phyloP scores from a whole-genome alignment of 2,329 filamentous ascomycete genomes.

The Colletotrichum noveboracense region DNA sequence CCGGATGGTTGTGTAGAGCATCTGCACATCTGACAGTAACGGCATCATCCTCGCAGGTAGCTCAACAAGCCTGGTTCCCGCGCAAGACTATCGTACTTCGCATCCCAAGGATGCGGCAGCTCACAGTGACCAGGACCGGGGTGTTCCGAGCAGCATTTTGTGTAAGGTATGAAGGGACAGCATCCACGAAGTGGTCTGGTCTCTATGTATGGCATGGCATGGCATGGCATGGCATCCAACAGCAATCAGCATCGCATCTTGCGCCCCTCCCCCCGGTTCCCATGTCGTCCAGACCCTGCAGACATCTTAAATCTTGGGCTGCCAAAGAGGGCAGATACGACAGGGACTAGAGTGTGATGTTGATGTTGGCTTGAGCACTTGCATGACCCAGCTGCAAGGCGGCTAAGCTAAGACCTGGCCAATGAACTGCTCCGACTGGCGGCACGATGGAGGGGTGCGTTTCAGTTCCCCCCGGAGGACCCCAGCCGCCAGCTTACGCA shows the following conservation, averaged over 20 bases:
- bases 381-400: conserved; percentile 25
- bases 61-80: not conserved
- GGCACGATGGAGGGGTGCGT: conserved; percentile 14
- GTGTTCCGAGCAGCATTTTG: not conserved
- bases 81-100: not conserved
- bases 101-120: not conserved
- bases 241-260: conserved; percentile 3
- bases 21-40: not conserved
- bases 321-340: conserved; percentile 9
- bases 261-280: not conserved
- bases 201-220: not conserved
- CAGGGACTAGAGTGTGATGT: conserved; percentile 15
- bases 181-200: not conserved
- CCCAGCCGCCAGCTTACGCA: not conserved
- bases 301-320: conserved; percentile 19
- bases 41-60: not conserved
- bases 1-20: not conserved
- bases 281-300: conserved; percentile 23
- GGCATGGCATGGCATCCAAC: not conserved
- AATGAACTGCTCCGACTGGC: conserved; percentile 1
- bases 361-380: conserved; percentile 23
- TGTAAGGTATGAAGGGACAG: not conserved
- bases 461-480: conserved; percentile 4
- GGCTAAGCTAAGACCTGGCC: conserved; percentile 23
- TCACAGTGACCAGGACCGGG: not conserved